A percentile compares a stretch with the other conserved stretches of the same genome.
Evolutionary conservation across 441 rosid genomes (phyloP).

Genomic region (Dalechampia spathulata): DNA sequence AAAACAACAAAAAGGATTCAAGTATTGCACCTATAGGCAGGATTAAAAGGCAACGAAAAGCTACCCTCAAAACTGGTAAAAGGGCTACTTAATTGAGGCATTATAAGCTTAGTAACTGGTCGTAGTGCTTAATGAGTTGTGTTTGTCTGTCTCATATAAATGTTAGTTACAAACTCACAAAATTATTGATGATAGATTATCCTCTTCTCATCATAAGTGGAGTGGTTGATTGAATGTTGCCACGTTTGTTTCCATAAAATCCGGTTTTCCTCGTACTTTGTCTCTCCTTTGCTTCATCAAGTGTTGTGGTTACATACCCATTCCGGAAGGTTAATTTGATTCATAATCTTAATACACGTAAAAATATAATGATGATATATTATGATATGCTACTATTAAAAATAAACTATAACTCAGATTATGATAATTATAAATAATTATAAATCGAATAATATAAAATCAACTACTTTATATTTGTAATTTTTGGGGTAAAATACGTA

Average conservation of each 20-base stretch:
- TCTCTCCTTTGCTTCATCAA: conserved; percentile 14
- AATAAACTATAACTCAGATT: no score
- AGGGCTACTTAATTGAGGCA: conserved; percentile 10
- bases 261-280: conserved; percentile 36
- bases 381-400: no score
- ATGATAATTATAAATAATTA: no score
- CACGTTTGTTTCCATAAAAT: conserved; percentile 47
- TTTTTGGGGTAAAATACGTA: no score
- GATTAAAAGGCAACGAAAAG: neutral
- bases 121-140: conserved; percentile 47
- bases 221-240: conserved; percentile 40
- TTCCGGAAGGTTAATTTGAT: neutral
- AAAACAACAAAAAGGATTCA: no score
- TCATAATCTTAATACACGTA: no score
- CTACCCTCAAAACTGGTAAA: conserved; percentile 33
- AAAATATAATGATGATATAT: no score
- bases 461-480: no score
- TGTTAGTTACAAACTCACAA: conserved; percentile 1
- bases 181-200: conserved; percentile 6
- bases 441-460: no score
- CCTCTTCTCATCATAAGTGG: conserved; percentile 32
- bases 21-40: conserved; percentile 1
- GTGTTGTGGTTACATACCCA: neutral
- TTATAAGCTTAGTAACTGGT: neutral
- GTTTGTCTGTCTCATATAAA: conserved; percentile 27